Evolutionary conservation across 371 early-diverging fungal species (phyloP).

Genomic region (Chytridium lagenaria): DNA sequence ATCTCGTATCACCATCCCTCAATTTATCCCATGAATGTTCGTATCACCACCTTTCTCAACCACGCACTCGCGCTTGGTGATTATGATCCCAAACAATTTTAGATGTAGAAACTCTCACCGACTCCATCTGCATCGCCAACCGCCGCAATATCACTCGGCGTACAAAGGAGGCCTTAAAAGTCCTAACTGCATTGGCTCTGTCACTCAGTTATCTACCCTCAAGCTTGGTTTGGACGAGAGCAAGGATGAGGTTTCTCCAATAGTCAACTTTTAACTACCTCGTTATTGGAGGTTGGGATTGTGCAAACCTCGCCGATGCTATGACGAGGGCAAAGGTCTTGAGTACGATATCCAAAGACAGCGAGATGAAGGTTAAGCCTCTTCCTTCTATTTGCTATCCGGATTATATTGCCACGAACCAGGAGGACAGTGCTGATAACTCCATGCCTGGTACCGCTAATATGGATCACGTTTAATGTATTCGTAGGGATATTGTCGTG

Average conservation of each 20-base stretch:
- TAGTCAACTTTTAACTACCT: conserved; percentile 95
- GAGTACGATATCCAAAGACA: conserved; percentile 95
- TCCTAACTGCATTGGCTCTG: conserved; percentile 96
- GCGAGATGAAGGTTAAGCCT: conserved; percentile 82
- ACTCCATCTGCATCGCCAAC: conserved; percentile 94
- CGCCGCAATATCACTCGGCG: conserved; percentile 83
- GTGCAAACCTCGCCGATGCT: conserved; percentile 81
- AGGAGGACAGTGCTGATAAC: conserved; percentile 94
- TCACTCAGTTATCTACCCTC: conserved; percentile 93
- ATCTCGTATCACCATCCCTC: too few species aligned
- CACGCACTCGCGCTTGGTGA: too few species aligned
- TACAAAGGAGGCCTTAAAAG: conserved; percentile 86
- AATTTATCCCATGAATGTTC: too few species aligned
- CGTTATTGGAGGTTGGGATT: conserved; percentile 98
- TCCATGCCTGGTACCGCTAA: conserved; percentile 78
- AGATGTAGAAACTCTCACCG: conserved; percentile 96
- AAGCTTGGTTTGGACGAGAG: conserved; percentile 83
- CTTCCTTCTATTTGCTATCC: conserved; percentile 95
- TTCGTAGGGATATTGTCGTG: conserved; percentile 84
- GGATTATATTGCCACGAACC: too few species aligned
- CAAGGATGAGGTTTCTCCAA: conserved; percentile 89
- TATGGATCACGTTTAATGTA: conserved; percentile 85
- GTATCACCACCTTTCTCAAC: too few species aligned
- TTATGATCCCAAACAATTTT: too few species aligned
- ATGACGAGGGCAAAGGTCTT: conserved; percentile 94